A percentile compares a stretch with the other conserved stretches of the same genome.
These are phyloP conservation scores for Penicillium sp. DNA, from an alignment of 2,329 filamentous ascomycete genomes.

Conservation along the genomic window DNA sequence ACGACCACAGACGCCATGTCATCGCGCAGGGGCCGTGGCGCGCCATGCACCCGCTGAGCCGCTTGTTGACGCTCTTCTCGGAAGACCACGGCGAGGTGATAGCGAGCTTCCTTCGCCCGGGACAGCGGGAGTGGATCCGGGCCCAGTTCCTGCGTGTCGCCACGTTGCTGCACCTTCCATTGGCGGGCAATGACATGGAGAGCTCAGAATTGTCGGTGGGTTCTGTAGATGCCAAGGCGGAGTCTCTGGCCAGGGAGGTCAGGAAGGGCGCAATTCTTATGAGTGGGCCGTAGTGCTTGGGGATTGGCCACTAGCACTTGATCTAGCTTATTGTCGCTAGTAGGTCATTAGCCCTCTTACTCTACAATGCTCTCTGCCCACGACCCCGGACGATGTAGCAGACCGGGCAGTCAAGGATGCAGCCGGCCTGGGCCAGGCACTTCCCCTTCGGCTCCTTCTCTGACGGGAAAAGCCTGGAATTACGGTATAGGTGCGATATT, in stretches of 20 bases:
- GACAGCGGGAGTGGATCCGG: constrained; percentile 19
- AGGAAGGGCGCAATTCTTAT: constrained; percentile 3
- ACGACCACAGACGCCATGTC: constrained; percentile 17
- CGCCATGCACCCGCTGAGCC: constrained; percentile 21
- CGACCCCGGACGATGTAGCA: no score
- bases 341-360: no score
- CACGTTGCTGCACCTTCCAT: constrained; percentile 8
- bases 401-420: no score
- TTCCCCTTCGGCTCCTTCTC: no score
- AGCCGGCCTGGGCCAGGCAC: no score
- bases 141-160: constrained; percentile 18
- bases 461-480: no score
- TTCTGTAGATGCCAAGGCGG: not conserved
- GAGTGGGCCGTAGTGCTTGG: constrained; percentile 3
- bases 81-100: constrained; percentile 4
- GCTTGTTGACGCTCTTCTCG: constrained; percentile 19
- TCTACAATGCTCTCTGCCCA: no score
- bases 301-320: no score
- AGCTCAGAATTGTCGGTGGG: not conserved
- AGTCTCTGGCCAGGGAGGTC: constrained; percentile 1
- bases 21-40: constrained; percentile 25
- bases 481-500: no score
- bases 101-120: constrained; percentile 10
- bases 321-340: no score
- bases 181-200: not conserved